phyloP scores from a whole-genome alignment of 2,329 filamentous ascomycete species.

The Colletotrichum sp. region DNA sequence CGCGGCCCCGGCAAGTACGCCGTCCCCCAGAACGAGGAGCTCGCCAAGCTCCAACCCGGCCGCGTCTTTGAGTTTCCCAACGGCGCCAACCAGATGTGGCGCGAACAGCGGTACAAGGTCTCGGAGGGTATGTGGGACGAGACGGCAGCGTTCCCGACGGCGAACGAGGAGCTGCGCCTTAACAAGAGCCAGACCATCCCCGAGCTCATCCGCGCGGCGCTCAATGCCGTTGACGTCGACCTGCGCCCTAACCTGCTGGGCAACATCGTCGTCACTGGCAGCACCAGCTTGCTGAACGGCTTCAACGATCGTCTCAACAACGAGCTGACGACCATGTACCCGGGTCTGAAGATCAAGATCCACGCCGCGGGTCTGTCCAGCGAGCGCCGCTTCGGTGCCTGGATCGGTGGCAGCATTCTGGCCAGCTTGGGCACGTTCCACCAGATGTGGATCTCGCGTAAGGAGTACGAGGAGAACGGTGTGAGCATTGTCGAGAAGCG shows the following conservation, averaged over 20 bases:
- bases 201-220: slow-evolving; percentile 77
- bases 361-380: slow-evolving; percentile 85
- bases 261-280: slow-evolving; percentile 93
- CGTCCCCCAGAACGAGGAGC: slow-evolving; percentile 75
- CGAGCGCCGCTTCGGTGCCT: slow-evolving; percentile 90
- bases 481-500: slow-evolving; percentile 91
- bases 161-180: slow-evolving; percentile 43
- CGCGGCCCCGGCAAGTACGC: slow-evolving; percentile 74
- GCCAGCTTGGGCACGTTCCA: slow-evolving; percentile 97
- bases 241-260: slow-evolving; percentile 80
- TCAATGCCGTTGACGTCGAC: slow-evolving; percentile 87
- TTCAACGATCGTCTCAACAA: slow-evolving; percentile 90
- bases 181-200: slow-evolving; percentile 82
- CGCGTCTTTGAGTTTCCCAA: slow-evolving; percentile 97
- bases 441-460: slow-evolving; percentile 98
- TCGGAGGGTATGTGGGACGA: slow-evolving; percentile 93
- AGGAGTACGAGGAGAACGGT: slow-evolving; percentile 98
- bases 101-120: slow-evolving; percentile 83
- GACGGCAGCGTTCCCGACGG: slow-evolving; percentile 67
- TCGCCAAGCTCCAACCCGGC: slow-evolving; percentile 73
- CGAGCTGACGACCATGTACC: slow-evolving; percentile 83
- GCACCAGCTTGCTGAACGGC: slow-evolving; percentile 84
- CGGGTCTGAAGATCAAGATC: slow-evolving; percentile 85
- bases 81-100: slow-evolving; percentile 95
- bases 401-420: slow-evolving; percentile 96